Evolutionary conservation across 2,329 filamentous ascomycete genomes (phyloP).

Genomic region (Fusarium transvaalense): DNA sequence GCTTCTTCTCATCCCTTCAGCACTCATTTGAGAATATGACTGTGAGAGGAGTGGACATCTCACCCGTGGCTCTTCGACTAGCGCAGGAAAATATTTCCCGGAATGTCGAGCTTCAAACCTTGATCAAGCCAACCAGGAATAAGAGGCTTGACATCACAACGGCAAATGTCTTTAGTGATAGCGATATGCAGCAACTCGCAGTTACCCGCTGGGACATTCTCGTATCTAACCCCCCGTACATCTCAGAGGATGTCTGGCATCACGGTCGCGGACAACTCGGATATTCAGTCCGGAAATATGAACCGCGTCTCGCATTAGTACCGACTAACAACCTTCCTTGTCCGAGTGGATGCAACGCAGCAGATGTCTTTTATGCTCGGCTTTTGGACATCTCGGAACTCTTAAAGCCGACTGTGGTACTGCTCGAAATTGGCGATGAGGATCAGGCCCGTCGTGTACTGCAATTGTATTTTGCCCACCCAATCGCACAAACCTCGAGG

Average conservation of each 20-base stretch:
- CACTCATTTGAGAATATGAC: slow-evolving; percentile 57
- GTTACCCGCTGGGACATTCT: slow-evolving; percentile 70
- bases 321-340: slow-evolving; percentile 52
- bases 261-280: slow-evolving; percentile 59
- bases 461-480: slow-evolving; percentile 56
- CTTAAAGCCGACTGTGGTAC: slow-evolving; percentile 65
- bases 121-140: slow-evolving; percentile 32
- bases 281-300: slow-evolving; percentile 84
- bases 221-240: slow-evolving; percentile 91
- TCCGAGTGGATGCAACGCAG: slow-evolving; percentile 52
- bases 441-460: slow-evolving; percentile 76
- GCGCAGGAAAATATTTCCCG: slow-evolving; percentile 72
- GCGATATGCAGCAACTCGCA: slow-evolving; percentile 50
- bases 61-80: slow-evolving; percentile 72
- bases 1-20: slow-evolving; percentile 74
- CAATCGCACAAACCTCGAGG: slow-evolving; percentile 48
- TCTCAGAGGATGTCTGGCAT: slow-evolving; percentile 69
- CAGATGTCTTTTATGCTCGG: slow-evolving; percentile 75
- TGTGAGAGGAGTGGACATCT: slow-evolving; percentile 81
- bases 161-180: slow-evolving; percentile 64
- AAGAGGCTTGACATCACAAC: slow-evolving; percentile 59
- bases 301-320: slow-evolving; percentile 85
- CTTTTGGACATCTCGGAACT: slow-evolving; percentile 68
- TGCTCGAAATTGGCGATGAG: slow-evolving; percentile 80
- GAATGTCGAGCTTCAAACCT: slow-evolving; percentile 56